These are phyloP conservation scores for Marasmius fiardii DNA, from an alignment of 1,284 basidiomycete species.

Conservation along the genomic window DNA sequence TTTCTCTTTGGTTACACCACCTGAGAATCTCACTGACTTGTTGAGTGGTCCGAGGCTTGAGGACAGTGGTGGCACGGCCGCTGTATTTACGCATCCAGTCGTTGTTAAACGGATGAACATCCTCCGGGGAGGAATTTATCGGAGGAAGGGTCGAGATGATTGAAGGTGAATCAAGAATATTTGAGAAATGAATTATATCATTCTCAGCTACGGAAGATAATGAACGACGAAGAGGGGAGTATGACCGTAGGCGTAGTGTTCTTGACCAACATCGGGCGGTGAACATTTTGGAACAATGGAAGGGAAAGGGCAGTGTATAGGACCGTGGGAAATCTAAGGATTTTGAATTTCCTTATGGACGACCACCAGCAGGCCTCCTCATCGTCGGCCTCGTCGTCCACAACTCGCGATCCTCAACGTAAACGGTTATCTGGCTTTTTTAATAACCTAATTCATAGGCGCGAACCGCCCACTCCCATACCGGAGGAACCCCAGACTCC, in stretches of 20 bases:
- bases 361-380: conserved; percentile 1
- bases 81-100: conserved; percentile 99
- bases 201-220: conserved; percentile 1
- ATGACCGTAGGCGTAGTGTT: neutral
- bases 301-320: too few species aligned
- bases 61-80: conserved; percentile 79
- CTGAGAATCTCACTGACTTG: conserved; percentile 88
- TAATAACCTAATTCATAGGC: conserved; percentile 71
- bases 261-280: neutral
- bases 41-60: conserved; percentile 86
- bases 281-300: neutral
- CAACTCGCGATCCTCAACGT: conserved; percentile 30
- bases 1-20: conserved; percentile 77
- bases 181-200: conserved; percentile 63
- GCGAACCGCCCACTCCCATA: conserved; percentile 38
- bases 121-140: conserved; percentile 46
- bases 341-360: neutral
- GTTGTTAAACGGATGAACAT: conserved; percentile 81
- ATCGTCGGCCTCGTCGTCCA: neutral
- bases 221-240: neutral
- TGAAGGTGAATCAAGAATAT: conserved; percentile 54
- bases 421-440: conserved; percentile 80
- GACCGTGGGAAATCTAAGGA: neutral
- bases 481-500: conserved; percentile 10
- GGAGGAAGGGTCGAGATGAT: conserved; percentile 66